Percentiles rank a stretch among this genome's conserved stretches.
Evolutionary conservation across 768 basidiomycete genomes (phyloP).

Genomic region (Calocera viscosa): DNA sequence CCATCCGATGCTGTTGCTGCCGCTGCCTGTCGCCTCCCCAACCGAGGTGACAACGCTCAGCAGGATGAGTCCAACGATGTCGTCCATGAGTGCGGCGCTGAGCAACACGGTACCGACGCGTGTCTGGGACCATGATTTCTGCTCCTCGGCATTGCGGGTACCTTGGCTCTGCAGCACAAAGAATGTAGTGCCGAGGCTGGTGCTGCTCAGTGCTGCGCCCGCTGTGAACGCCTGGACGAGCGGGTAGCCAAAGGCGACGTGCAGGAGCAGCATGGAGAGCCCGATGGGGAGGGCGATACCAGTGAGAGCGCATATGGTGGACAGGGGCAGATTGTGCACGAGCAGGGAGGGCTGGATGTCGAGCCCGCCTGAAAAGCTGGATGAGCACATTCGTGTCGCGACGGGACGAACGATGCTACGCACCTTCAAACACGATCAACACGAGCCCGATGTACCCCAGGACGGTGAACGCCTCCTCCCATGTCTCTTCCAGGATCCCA

Average conservation of each 20-base stretch:
- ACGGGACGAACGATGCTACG: no score
- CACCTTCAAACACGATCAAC: slow-evolving; percentile 36
- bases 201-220: slow-evolving; percentile 50
- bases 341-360: no score
- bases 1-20: background rate
- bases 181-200: slow-evolving; percentile 57
- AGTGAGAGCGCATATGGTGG: slow-evolving; percentile 37
- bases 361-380: no score
- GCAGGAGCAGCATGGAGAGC: no score
- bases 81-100: slow-evolving; percentile 53
- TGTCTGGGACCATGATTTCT: slow-evolving; percentile 26
- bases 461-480: slow-evolving; percentile 37
- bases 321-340: slow-evolving; percentile 36
- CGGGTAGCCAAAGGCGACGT: no score
- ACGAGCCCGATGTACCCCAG: slow-evolving; percentile 37
- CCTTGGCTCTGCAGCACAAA: slow-evolving; percentile 34
- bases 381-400: no score
- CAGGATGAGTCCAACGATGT: slow-evolving; percentile 49
- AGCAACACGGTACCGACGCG: slow-evolving; percentile 46
- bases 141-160: background rate
- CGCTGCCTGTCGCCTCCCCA: background rate
- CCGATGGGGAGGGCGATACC: slow-evolving; percentile 43
- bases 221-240: slow-evolving; percentile 48
- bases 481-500: slow-evolving; percentile 32
- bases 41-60: slow-evolving; percentile 37